Percentiles rank a stretch among this genome's conserved stretches.
Conservation (phyloP, 2,329 filamentous ascomycete genomes). For the Beauveria medogensis region DNA sequence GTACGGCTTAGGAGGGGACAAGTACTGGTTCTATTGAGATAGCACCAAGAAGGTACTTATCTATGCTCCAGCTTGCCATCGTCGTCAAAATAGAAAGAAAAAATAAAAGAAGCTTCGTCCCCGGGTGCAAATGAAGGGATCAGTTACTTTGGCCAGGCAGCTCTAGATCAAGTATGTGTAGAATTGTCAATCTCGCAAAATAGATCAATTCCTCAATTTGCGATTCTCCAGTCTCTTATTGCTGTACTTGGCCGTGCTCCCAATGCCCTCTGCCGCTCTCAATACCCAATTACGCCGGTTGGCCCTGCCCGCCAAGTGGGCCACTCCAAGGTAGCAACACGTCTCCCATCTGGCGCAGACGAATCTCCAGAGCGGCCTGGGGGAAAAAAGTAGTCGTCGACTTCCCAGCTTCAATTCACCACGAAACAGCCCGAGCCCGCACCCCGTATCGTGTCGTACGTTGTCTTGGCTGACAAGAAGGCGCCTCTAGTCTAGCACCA, state of each 20-base stretch:
- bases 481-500: background rate
- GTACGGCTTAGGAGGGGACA: background rate
- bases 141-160: background rate
- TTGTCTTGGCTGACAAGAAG: background rate
- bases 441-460: background rate
- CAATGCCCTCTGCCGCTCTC: background rate
- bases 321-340: constrained; percentile 10
- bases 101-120: background rate
- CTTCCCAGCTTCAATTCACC: constrained; percentile 9
- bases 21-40: background rate
- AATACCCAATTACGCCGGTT: background rate
- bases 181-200: background rate
- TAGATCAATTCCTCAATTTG: background rate
- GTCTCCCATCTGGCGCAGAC: constrained; percentile 11
- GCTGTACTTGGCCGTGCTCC: background rate
- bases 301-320: constrained; percentile 8
- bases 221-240: background rate
- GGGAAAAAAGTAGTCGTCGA: constrained; percentile 7
- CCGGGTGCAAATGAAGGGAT: background rate
- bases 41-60: background rate
- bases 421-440: background rate
- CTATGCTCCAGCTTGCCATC: background rate
- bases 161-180: background rate
- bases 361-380: constrained; percentile 9
- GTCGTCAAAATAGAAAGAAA: too few species aligned